phyloP scores from a whole-genome alignment of 768 basidiomycete species.

The Suillus paluster region DNA sequence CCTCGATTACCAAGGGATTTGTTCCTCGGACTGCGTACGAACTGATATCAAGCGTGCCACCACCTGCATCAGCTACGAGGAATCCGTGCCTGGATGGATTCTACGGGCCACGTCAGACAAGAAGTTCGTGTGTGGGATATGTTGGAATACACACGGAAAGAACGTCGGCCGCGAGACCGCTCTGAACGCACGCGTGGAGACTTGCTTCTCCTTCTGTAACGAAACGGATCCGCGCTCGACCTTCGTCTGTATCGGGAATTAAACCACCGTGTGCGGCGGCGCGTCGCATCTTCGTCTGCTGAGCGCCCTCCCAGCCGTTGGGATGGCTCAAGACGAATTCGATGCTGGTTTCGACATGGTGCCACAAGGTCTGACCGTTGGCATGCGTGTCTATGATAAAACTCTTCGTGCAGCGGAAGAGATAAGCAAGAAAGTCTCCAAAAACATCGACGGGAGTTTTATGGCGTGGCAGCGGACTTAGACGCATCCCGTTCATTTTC shows the following conservation, averaged over 20 bases:
- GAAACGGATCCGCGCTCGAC: slow-evolving; percentile 73
- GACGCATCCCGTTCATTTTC: slow-evolving; percentile 83
- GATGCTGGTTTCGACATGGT: slow-evolving; percentile 67
- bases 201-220: slow-evolving; percentile 87
- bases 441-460: slow-evolving; percentile 77
- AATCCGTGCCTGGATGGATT: slow-evolving; percentile 78
- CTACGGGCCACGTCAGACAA: slow-evolving; percentile 39
- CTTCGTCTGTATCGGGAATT: slow-evolving; percentile 75
- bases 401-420: slow-evolving; percentile 72
- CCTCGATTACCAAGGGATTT: slow-evolving; percentile 75
- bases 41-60: slow-evolving; percentile 81
- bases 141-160: slow-evolving; percentile 56
- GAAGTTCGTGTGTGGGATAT: slow-evolving; percentile 6
- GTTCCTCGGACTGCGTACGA: slow-evolving; percentile 77
- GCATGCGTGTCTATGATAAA: slow-evolving; percentile 86
- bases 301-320: slow-evolving; percentile 81
- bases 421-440: slow-evolving; percentile 77
- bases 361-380: slow-evolving; percentile 71
- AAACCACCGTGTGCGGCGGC: slow-evolving; percentile 74
- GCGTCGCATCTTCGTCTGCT: slow-evolving; percentile 78
- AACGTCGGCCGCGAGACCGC: slow-evolving; percentile 77
- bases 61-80: slow-evolving; percentile 80
- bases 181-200: slow-evolving; percentile 79
- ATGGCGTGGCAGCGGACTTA: slow-evolving; percentile 65
- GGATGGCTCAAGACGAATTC: slow-evolving; percentile 81